phyloP scores from a whole-genome alignment of 768 basidiomycete genomes.

The Kwoniella sp. region DNA sequence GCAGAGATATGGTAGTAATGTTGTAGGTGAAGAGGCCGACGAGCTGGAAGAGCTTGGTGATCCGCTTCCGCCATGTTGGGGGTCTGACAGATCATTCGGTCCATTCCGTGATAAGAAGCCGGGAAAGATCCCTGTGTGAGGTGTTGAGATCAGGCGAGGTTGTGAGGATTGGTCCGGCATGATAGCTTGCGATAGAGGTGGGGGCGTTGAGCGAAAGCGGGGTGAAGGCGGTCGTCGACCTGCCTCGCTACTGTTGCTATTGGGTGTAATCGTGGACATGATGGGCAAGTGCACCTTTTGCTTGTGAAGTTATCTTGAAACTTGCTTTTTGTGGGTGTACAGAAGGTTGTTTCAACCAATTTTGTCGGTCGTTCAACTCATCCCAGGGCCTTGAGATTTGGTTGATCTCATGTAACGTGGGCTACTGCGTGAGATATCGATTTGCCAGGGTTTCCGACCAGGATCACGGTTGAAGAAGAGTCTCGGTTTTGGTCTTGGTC shows the following conservation, averaged over 20 bases:
- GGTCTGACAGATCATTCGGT: neutral
- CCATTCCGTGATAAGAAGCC: slow-evolving; percentile 11
- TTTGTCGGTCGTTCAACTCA: too few relatives aligned
- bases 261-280: neutral
- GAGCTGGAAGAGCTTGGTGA: slow-evolving; percentile 15
- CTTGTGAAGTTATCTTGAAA: too few relatives aligned
- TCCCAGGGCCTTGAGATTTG: too few relatives aligned
- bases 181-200: neutral
- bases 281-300: neutral
- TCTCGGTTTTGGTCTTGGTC: too few relatives aligned
- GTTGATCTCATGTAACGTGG: too few relatives aligned
- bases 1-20: slow-evolving; percentile 21
- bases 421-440: too few relatives aligned
- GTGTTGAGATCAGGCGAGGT: neutral
- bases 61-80: neutral
- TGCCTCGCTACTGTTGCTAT: slow-evolving; percentile 1
- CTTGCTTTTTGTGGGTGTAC: too few relatives aligned
- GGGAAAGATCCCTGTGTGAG: slow-evolving; percentile 4
- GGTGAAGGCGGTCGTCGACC: neutral
- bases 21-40: slow-evolving; percentile 4
- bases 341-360: too few relatives aligned
- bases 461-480: too few relatives aligned
- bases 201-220: slow-evolving; percentile 12
- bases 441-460: too few relatives aligned
- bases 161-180: neutral